A percentile compares a stretch with the other conserved stretches of the same genome.
Evolutionary conservation across 306 rosid genomes (phyloP).

Genomic region (Rosa rugosa): DNA sequence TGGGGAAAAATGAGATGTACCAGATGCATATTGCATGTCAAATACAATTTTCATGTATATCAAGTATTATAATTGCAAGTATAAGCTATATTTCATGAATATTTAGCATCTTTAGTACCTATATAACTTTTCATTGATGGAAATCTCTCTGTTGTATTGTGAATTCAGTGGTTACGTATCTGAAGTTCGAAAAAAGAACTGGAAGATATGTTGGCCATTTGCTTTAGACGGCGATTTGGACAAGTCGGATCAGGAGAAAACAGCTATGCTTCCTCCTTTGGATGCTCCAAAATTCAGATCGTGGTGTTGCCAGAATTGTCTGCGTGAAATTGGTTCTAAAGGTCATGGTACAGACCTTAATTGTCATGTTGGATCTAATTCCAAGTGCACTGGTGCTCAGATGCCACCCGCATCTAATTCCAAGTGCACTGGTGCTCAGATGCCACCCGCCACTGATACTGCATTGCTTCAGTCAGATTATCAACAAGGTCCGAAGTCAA

Average conservation of each 20-base stretch:
- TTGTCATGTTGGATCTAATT: conserved; percentile 30
- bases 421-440: conserved; percentile 28
- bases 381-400: conserved; percentile 32
- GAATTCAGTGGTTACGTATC: conserved; percentile 83
- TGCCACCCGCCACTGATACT: conserved; percentile 26
- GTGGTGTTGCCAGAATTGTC: conserved; percentile 49
- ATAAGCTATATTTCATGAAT: conserved; percentile 12
- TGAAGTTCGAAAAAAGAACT: conserved; percentile 69
- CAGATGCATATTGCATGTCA: conserved; percentile 1
- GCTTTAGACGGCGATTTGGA: conserved; percentile 34
- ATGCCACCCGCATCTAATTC: conserved; percentile 31
- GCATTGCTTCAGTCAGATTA: conserved; percentile 35
- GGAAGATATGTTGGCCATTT: conserved; percentile 90
- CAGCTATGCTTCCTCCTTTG: conserved; percentile 52
- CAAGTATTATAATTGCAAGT: background rate
- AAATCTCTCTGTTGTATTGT: conserved; percentile 13
- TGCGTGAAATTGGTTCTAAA: conserved; percentile 40
- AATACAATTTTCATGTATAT: background rate
- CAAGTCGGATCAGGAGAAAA: conserved; percentile 44
- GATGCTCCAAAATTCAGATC: conserved; percentile 60
- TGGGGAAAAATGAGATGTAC: background rate
- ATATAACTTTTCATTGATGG: conserved; percentile 15
- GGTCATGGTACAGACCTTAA: conserved; percentile 27
- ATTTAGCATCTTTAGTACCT: conserved; percentile 26
- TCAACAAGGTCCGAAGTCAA: conserved; percentile 45